A percentile compares a stretch with the other conserved stretches of the same genome.
Conservation (phyloP, 2,329 filamentous ascomycete genomes). For the Beauveria bassiana region DNA sequence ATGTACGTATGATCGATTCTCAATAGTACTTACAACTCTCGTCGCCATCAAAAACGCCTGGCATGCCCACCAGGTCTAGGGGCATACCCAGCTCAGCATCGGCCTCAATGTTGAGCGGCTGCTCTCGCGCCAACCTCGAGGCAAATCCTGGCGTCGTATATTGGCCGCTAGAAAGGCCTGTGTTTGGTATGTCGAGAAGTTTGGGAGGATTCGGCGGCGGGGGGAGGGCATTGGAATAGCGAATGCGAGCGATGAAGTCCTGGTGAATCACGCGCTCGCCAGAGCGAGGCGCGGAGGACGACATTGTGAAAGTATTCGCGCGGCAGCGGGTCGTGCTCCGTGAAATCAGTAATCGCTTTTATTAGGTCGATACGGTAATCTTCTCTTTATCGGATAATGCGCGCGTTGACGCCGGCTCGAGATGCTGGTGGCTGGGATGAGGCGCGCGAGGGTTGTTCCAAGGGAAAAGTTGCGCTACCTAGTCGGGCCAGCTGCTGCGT, state of each 20-base stretch:
- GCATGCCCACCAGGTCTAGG: constrained; percentile 88
- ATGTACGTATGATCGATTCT: background rate
- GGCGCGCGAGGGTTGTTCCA: background rate
- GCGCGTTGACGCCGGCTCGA: background rate
- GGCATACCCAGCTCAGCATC: constrained; percentile 98
- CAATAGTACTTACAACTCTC: constrained; percentile 64
- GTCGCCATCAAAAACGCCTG: constrained; percentile 89
- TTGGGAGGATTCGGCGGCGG: constrained; percentile 93
- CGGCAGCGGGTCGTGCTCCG: constrained; percentile 6
- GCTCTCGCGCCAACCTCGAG: constrained; percentile 79
- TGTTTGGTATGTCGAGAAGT: constrained; percentile 93
- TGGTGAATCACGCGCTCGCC: constrained; percentile 67
- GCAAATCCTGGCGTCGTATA: constrained; percentile 90
- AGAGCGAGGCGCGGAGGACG: constrained; percentile 29
- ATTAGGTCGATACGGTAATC: background rate
- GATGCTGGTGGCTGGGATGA: background rate
- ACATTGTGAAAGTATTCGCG: constrained; percentile 18
- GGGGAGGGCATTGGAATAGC: constrained; percentile 92
- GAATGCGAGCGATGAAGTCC: constrained; percentile 93
- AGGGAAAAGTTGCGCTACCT: constrained; percentile 4
- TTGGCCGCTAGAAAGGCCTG: constrained; percentile 74
- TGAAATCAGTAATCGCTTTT: background rate
- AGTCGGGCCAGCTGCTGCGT: background rate
- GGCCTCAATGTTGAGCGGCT: constrained; percentile 91
- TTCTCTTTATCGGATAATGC: constrained; percentile 14